Conservation (phyloP, 1,284 basidiomycete genomes). For the Ustilago vetiveriae region DNA sequence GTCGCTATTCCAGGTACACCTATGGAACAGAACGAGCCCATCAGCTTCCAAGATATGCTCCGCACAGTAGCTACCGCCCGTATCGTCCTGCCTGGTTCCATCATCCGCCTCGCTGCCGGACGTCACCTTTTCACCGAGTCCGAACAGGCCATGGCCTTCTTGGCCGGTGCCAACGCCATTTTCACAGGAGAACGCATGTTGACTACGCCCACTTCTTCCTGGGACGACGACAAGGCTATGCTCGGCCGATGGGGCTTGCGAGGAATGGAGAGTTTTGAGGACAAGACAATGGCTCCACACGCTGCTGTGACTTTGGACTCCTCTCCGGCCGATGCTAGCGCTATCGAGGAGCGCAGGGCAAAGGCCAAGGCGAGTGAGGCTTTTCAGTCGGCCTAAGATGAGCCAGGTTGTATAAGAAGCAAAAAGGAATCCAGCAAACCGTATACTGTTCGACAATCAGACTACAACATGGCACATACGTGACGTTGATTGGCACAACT, state of each 20-base stretch:
- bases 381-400: slow-evolving; percentile 36
- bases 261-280: slow-evolving; percentile 81
- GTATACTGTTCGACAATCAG: no score
- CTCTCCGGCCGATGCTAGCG: slow-evolving; percentile 13
- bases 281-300: slow-evolving; percentile 56
- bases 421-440: no score
- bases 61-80: slow-evolving; percentile 95
- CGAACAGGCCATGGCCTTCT: slow-evolving; percentile 96
- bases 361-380: slow-evolving; percentile 43
- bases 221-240: slow-evolving; percentile 87
- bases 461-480: no score
- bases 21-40: slow-evolving; percentile 71
- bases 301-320: slow-evolving; percentile 12
- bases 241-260: slow-evolving; percentile 89
- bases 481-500: no score
- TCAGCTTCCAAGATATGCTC: slow-evolving; percentile 79
- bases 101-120: slow-evolving; percentile 94
- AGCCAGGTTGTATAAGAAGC: no score
- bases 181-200: slow-evolving; percentile 98
- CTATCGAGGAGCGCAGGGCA: slow-evolving; percentile 35
- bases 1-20: slow-evolving; percentile 74
- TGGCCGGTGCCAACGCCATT: slow-evolving; percentile 97
- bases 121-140: slow-evolving; percentile 88
- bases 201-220: slow-evolving; percentile 80
- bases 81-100: slow-evolving; percentile 86